Conservation (phyloP, 495 filamentous ascomycete species). For the Staphylotrichum longicolle region DNA sequence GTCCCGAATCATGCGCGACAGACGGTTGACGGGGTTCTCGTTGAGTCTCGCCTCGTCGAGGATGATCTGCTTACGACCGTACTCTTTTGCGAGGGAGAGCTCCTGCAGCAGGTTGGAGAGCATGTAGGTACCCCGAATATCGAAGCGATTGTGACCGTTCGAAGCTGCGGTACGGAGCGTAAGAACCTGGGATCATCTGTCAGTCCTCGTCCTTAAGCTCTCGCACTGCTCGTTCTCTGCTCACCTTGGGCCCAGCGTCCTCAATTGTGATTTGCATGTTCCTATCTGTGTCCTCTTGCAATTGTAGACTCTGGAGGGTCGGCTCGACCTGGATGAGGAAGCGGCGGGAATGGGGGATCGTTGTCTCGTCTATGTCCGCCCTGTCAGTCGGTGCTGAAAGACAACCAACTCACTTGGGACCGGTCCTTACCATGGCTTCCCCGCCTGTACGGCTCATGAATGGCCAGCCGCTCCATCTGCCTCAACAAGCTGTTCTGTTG, state of each 20-base stretch:
- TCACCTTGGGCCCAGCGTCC: slow-evolving; percentile 88
- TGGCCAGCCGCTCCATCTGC: slow-evolving; percentile 44
- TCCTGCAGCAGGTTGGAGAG: slow-evolving; percentile 94
- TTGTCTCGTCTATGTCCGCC: slow-evolving; percentile 42
- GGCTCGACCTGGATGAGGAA: slow-evolving; percentile 76
- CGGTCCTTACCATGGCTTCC: slow-evolving; percentile 47
- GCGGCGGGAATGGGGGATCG: slow-evolving; percentile 54
- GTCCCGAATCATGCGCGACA: slow-evolving; percentile 79
- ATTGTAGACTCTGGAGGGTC: slow-evolving; percentile 67
- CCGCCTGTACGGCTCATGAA: slow-evolving; percentile 45
- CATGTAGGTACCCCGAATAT: slow-evolving; percentile 92
- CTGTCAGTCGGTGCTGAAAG: neutral
- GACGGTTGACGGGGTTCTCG: slow-evolving; percentile 86
- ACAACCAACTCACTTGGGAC: neutral
- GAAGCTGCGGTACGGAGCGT: slow-evolving; percentile 83
- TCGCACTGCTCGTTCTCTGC: slow-evolving; percentile 8
- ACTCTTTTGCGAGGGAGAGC: slow-evolving; percentile 82
- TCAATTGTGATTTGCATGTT: slow-evolving; percentile 98
- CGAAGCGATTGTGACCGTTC: slow-evolving; percentile 74
- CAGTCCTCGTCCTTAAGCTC: neutral
- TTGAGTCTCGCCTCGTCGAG: slow-evolving; percentile 83
- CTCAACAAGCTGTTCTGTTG: slow-evolving; percentile 43
- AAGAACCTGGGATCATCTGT: slow-evolving; percentile 47
- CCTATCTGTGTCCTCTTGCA: slow-evolving; percentile 82
- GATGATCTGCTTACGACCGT: slow-evolving; percentile 77